Base-by-base conservation (phyloP, 768 basidiomycete species). In the Rickenella mellea region DNA sequence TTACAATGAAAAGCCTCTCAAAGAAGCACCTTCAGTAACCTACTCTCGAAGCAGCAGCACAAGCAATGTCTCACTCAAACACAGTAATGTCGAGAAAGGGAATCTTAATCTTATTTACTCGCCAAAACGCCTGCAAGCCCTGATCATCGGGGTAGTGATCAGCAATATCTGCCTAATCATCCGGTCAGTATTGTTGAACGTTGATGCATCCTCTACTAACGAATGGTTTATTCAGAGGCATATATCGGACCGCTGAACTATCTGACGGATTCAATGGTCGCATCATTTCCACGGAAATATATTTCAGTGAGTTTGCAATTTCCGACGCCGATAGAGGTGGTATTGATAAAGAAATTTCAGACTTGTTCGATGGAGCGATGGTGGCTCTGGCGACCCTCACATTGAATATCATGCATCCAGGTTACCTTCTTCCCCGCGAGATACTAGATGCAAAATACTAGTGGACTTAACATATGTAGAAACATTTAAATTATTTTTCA, bases 211-310 rank as follows among this genome's bases (percentile, higher is more conserved):
- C 9, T 15, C 7, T 17, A 36, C 7, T 6, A 36, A 14, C 11
- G 33, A 17, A 15, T 17, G 11, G 19, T 36, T 10, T 10, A 20
- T 22, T 5, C 15, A 70, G 69, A 40, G 63, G 67, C 9, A 52
- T 76, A 7, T 78, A 74, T 53, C 69, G 76, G 36, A 70, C 70
- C 1, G 57, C 70, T 30, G 74, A 76, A 51, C 54, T 72, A 7
- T 48, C 62, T 1, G 64, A 69, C 39, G 76, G 75, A 0, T 80
- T 74, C 73, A 46, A 48, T 21, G 76, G 77, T 7, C 48, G 50
- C 2, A 67, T 78, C 44, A 73, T 76, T 43, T 47, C 53, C 8
- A 73, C 70, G 2, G 58, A 80, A 47, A 47, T 62, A 4, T 70
- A 67, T 47, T 74, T 76, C 57, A 65, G 71, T 73, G 38, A 28